Evolutionary conservation across 805 yeast genomes (phyloP), one percentile per base, ranked within the genome.

Genomic region (Saturnispora dispora): DNA sequence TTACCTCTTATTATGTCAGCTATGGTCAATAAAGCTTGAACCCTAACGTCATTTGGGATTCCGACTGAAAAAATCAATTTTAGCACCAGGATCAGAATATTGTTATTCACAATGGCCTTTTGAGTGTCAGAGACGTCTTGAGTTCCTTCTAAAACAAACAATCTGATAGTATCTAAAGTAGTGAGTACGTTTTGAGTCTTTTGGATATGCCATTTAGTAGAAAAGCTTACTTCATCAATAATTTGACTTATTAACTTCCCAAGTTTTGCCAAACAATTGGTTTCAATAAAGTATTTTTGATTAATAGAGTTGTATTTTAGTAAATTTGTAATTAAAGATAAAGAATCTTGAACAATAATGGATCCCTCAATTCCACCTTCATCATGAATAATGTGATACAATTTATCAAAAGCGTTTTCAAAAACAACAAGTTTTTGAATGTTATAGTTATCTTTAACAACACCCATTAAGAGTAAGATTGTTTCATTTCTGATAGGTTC

Each of bases 401-500:
- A 67, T 54, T 75, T 79, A 55, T 88, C 96, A 62, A 93, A 90
- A 0, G 95, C 84, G 58, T 88, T 90, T 63, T 93, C 97, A 63
- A 93, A 93, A 0, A 96, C 99, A 9, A 95, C 95, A 18, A 93
- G 70, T 61, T 89, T 90, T 64, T 93, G 99, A 32, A 91, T 82
- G 64, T 88, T 91, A 53, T 82, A 79, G 59, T 88, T 87, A 53
- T 86, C 84, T 58, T 83, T 82, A 11, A 82, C 95, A 3, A 93
- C 73, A 10, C 89, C 83, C 82, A 85, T 83, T 47, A 95, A 71
- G n/a, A 95, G 70, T 48, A 91, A 25, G 36, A 91, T 82, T 3
- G 93, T 81, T 66, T 93, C 96, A 64, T 91, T 90, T 59, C 98
- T 74, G 8, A 93, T 79, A 17, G 95, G 96, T 55, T 91, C 98